Evolutionary conservation across 768 basidiomycete genomes (phyloP).

Genomic region (Boletus vermiculosoides): DNA sequence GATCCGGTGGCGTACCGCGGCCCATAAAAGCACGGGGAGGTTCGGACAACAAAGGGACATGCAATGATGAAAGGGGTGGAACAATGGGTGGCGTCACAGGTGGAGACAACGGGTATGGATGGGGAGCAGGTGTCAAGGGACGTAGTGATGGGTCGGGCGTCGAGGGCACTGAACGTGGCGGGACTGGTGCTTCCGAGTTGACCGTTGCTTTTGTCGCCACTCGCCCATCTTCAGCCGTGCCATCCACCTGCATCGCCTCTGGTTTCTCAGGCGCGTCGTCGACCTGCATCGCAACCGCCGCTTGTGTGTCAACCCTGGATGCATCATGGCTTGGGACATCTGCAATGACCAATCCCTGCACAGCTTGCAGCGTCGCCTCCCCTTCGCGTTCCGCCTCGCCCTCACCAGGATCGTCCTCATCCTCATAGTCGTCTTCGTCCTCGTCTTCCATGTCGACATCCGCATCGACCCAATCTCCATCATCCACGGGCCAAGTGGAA

Average conservation of each 20-base stretch:
- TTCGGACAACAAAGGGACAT: conserved; percentile 33
- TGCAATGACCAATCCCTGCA: conserved; percentile 7
- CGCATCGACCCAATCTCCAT: conserved; percentile 25
- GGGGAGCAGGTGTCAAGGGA: conserved; percentile 4
- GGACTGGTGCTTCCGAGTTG: neutral
- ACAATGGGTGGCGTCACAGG: conserved; percentile 11
- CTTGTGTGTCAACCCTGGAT: neutral
- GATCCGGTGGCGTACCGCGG: conserved; percentile 34
- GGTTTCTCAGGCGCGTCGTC: neutral
- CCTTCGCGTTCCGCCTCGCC: conserved; percentile 11
- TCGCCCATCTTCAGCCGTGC: neutral
- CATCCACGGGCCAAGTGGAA: conserved; percentile 20
- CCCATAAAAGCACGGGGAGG: conserved; percentile 36
- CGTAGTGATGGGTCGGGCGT: neutral
- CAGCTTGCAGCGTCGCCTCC: conserved; percentile 18
- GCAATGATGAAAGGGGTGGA: conserved; percentile 30
- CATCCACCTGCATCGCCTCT: neutral
- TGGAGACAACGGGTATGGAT: conserved; percentile 6
- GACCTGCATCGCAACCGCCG: conserved; percentile 3
- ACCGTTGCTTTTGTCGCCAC: neutral
- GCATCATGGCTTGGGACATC: neutral
- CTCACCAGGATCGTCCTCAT: conserved; percentile 26
- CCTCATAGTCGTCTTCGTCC: conserved; percentile 32
- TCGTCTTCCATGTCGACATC: conserved; percentile 35
- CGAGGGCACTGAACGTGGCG: neutral